A percentile compares a stretch with the other conserved stretches of the same genome.
These are phyloP conservation scores for Albizia julibrissin DNA, from an alignment of 306 rosid genomes.

Conservation along the genomic window DNA sequence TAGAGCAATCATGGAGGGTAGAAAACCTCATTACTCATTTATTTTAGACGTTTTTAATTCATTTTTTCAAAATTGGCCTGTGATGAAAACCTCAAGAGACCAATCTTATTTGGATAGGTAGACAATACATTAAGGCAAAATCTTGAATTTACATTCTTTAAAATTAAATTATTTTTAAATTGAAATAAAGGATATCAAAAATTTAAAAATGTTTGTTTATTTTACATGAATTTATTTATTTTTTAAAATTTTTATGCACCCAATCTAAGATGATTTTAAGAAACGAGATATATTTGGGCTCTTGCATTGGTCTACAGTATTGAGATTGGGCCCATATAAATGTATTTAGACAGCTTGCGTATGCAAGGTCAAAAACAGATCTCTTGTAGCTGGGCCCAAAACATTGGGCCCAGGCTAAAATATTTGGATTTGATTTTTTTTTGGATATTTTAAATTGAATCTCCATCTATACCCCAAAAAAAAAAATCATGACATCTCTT, in stretches of 20 bases:
- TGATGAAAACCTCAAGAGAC: background rate
- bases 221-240: no score
- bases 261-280: no score
- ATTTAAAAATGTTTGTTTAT: no score
- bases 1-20: background rate
- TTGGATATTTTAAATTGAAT: no score
- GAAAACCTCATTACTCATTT: background rate
- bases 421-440: background rate
- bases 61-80: background rate
- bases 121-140: background rate
- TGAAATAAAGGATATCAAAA: background rate
- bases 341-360: background rate
- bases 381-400: background rate
- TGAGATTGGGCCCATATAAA: background rate
- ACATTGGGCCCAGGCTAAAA: background rate
- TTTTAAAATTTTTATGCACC: no score
- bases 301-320: background rate
- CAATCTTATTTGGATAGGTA: background rate
- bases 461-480: no score
- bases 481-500: no score
- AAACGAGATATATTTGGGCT: background rate
- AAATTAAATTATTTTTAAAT: no score
- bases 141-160: no score
- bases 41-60: background rate
- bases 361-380: no score